Conservation (phyloP, 75 land plant genomes). For the Chamaecyparis obtusa region DNA sequence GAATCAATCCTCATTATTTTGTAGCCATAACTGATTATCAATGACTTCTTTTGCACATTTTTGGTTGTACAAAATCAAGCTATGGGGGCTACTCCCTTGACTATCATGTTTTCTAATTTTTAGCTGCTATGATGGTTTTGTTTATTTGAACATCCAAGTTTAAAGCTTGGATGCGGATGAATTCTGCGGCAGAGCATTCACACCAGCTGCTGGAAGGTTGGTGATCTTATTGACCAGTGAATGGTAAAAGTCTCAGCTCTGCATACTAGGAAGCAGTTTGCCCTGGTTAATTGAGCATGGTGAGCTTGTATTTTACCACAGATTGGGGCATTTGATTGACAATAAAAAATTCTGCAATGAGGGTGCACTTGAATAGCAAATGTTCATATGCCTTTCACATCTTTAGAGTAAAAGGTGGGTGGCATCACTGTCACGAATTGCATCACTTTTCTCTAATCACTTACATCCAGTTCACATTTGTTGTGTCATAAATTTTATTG, state of each 20-base stretch:
- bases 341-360: neutral
- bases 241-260: neutral
- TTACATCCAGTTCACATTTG: neutral
- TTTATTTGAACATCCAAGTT: neutral
- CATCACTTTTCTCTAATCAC: neutral
- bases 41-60: neutral
- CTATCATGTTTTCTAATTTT: neutral
- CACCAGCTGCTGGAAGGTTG: neutral
- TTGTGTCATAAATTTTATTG: neutral
- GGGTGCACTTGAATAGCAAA: neutral
- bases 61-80: neutral
- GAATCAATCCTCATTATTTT: neutral
- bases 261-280: too few species aligned
- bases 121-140: neutral
- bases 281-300: too few species aligned
- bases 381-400: neutral
- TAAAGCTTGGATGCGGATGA: neutral
- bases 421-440: neutral
- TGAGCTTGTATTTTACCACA: neutral
- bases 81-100: neutral
- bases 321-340: conserved; percentile 4
- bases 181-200: neutral
- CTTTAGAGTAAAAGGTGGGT: neutral
- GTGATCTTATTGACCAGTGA: neutral
- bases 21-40: neutral